phyloP scores from a whole-genome alignment of 2,329 filamentous ascomycete genomes.

The Cladosporium sp. region DNA sequence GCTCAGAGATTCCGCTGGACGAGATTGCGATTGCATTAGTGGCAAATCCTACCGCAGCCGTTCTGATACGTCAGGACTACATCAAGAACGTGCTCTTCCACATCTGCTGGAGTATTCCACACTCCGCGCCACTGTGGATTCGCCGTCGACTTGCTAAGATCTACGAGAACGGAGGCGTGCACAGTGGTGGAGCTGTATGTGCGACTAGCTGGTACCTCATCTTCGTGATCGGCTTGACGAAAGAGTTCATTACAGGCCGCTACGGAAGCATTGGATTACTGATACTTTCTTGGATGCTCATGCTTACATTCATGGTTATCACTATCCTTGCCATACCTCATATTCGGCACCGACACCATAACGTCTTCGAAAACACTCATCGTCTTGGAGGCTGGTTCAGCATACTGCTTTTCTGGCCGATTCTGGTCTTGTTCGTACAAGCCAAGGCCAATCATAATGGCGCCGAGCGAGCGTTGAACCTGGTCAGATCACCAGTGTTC shows the following conservation, averaged over 20 bases:
- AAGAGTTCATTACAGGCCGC: not conserved
- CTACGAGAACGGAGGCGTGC: conserved; percentile 30
- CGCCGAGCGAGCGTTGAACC: not conserved
- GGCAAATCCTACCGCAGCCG: not conserved
- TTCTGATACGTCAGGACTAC: not conserved
- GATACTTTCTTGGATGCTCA: not conserved
- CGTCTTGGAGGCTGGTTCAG: not conserved
- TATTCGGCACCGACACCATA: not conserved
- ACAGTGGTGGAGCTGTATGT: conserved; percentile 25
- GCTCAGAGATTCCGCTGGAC: not conserved
- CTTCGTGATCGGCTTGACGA: not conserved
- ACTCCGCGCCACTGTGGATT: conserved; percentile 25
- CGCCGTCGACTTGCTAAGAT: conserved; percentile 27
- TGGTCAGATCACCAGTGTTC: not conserved
- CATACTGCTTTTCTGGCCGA: not conserved
- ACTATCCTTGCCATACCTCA: not conserved
- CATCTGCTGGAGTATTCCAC: conserved; percentile 17
- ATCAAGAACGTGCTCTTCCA: conserved; percentile 17
- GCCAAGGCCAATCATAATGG: not conserved
- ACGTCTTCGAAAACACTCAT: not conserved
- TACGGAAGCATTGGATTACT: not conserved
- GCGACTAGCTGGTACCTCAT: conserved; percentile 14
- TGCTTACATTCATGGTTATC: not conserved
- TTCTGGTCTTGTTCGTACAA: not conserved
- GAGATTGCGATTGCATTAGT: not conserved